A percentile compares a stretch with the other conserved stretches of the same genome.
phyloP scores from a whole-genome alignment of 305 asterid species.

The Fraxinus paxiana region DNA sequence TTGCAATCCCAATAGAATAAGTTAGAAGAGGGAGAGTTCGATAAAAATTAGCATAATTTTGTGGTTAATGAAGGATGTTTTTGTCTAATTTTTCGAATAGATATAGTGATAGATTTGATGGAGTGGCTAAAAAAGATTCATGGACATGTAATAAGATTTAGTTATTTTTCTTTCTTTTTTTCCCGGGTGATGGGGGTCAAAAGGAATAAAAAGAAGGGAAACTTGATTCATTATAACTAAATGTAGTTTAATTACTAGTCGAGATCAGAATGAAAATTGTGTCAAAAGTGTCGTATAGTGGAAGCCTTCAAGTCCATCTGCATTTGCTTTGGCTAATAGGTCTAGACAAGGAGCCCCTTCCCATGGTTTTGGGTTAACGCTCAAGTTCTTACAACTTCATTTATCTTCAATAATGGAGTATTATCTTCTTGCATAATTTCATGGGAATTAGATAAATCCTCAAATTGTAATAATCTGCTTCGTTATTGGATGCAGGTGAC shows the following conservation, averaged over 20 bases:
- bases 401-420: neutral
- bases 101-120: neutral
- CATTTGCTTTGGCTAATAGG: neutral
- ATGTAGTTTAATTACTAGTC: neutral
- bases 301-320: neutral
- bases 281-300: neutral
- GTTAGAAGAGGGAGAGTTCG: neutral
- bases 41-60: neutral
- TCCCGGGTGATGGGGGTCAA: neutral
- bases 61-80: neutral
- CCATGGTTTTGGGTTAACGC: neutral
- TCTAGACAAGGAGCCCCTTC: neutral
- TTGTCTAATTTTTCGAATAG: neutral
- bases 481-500: constrained; percentile 56
- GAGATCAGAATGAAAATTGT: neutral
- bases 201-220: neutral
- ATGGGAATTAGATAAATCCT: neutral
- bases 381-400: neutral
- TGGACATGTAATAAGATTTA: neutral
- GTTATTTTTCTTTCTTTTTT: neutral
- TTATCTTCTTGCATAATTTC: neutral
- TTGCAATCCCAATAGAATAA: neutral
- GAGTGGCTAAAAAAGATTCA: neutral
- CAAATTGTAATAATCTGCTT: neutral
- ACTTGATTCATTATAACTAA: neutral